phyloP scores from a whole-genome alignment of 202 grass and related monocot species.

The Saccharum hybrid region DNA sequence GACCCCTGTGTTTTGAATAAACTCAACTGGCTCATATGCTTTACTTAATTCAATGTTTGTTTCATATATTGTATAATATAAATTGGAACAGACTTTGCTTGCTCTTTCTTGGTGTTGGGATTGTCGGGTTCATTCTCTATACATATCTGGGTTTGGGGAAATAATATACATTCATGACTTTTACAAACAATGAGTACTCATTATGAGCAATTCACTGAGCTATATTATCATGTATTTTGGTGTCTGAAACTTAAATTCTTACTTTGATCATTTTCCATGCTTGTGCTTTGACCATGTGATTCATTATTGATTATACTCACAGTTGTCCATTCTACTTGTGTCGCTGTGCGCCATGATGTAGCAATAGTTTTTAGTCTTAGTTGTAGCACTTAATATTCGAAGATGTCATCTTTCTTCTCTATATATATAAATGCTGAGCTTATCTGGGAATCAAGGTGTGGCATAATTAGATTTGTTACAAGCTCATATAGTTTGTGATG shows the following conservation, averaged over 20 bases:
- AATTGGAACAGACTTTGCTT: background rate
- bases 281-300: conserved; percentile 13
- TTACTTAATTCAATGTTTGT: conserved; percentile 8
- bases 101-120: conserved; percentile 4
- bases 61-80: conserved; percentile 1
- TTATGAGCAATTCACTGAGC: conserved; percentile 17
- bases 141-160: background rate
- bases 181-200: background rate
- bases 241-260: conserved; percentile 16
- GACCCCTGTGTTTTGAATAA: background rate
- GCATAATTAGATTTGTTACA: background rate
- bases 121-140: background rate
- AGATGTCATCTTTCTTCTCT: background rate
- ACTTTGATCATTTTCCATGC: conserved; percentile 11
- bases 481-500: conserved; percentile 12
- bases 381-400: background rate
- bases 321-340: background rate
- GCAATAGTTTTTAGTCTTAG: conserved; percentile 22
- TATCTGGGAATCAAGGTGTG: conserved; percentile 14
- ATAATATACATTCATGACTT: background rate
- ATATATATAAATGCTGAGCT: conserved; percentile 9
- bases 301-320: conserved; percentile 8
- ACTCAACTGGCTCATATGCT: conserved; percentile 16
- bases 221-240: background rate
- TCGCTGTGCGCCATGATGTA: conserved; percentile 2